Base-by-base conservation (phyloP, 169 alveolate species). In the Plasmodium knowlesi region DNA sequence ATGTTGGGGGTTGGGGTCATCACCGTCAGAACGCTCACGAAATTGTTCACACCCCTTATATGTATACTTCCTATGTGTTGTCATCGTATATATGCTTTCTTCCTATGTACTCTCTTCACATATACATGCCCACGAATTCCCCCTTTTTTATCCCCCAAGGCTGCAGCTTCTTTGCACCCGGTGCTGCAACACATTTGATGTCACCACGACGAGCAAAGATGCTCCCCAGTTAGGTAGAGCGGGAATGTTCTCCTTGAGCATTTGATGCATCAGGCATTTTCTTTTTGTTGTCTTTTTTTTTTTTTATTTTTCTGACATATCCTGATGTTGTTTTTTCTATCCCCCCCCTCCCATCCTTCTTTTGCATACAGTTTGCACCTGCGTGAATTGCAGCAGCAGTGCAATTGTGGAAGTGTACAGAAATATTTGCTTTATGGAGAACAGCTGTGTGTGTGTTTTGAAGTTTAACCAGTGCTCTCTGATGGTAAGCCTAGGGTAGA, bases 111-210 rank as follows among this genome's bases (percentile, higher is more conserved):
- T 14, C 61, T 14, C 8, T 50, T 50, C 61, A 50, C 22, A 50
- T 50, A 12, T 50, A 12, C 22, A 0, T 50, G 61, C 61, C 8
- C 61, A 12, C 8, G 61, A 6, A 50, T 50, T 22, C 61, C 22
- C 61, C 61, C 8, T 39, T 39, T 39, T 37, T 50, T 86, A 53
- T 34, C 34, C 50, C 34, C 67, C 14, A 50, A 86, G 93, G 85
- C 46, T 86, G 16, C 93, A 86, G 79, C 71, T 86, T 61, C 71
- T 86, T 76, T 86, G 93, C 71, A 86, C 34, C 16, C 61, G 93
- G 43, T 86, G 93, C 67, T 86, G 93, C 32, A 86, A 86, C 43
- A 86, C 93, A 19, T 86, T 86, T 86, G 93, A 86, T 32, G 82
- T 86, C 28, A 76, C 86, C 25, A 22, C 81, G 41, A 86, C 93